These are phyloP conservation scores for Selenicereus undatus DNA, from an alignment of 148 eudicot species.

Conservation along the genomic window DNA sequence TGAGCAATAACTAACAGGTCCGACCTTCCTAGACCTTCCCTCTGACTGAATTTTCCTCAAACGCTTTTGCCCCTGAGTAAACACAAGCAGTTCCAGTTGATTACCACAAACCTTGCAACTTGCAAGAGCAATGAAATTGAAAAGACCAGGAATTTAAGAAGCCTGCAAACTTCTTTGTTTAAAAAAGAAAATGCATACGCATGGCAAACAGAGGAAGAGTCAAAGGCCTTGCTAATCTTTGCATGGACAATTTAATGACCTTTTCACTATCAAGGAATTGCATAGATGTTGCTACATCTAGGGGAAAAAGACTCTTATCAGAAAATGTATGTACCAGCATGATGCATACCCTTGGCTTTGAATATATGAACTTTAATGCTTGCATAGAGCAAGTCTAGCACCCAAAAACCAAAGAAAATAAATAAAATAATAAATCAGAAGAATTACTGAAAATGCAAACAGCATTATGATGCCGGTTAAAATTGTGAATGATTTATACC, in stretches of 20 bases:
- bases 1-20: conserved; percentile 23
- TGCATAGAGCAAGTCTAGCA: neutral
- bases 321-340: neutral
- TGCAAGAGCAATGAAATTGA: neutral
- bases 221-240: neutral
- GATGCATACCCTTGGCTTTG: neutral
- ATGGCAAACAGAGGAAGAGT: neutral
- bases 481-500: neutral
- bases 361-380: neutral
- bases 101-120: neutral
- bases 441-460: neutral
- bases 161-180: neutral
- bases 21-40: conserved; percentile 30
- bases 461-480: neutral
- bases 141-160: neutral
- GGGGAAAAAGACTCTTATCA: neutral
- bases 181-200: neutral
- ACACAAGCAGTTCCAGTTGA: conserved; percentile 11
- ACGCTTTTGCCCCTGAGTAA: conserved; percentile 57
- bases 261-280: neutral
- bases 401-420: neutral
- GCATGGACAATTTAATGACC: neutral
- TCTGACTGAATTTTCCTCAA: conserved; percentile 52
- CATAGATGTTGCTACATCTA: neutral
- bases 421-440: neutral